Evolutionary conservation across 345 rosid genomes (phyloP), one percentile per base, ranked within the genome.

Genomic region (Barbarea vulgaris): DNA sequence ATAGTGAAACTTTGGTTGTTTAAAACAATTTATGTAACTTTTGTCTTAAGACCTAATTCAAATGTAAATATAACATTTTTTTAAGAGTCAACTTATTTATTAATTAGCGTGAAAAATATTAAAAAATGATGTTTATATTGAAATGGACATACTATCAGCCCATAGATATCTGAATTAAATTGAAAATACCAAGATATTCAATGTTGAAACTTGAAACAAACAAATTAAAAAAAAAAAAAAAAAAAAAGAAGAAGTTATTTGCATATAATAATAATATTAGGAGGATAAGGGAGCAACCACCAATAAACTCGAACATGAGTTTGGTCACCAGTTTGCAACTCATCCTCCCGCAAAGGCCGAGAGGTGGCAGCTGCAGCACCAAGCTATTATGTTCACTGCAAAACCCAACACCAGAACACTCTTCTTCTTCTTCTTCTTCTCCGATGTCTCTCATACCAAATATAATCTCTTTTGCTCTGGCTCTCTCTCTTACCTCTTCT

Each of bases 401-500:
- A 55, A 71, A 52, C 67, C 41, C 80, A 44, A 36, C 33, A 7
- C 48, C 13, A 11, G 33, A 54, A 3, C 30, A 13, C 50, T 28
- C 30, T 28, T 28, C 7, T 5, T 33, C 65, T 4, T 44, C 67
- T n/a, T 33, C 67, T 10, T 81, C 67, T 70, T 79, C 51, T 60
- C 76, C 56, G 69, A 82, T 69, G 33, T 21, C 67, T 27, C 30
- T 77, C 6, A 33, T 71, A 55, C 53, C 72, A 70, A 64, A 77
- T 4, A n/a, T 91, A 27, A 74, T 87, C 31, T 86, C 98, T 24
- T 48, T 89, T 14, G 89, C 95, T 27, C 85, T 90, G 62, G 72
- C 91, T 56, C 42, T 87, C 3, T 78, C 92, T 69, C 55, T 88
- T 0, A 83, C 34, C 67, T 69, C 42, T 67, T 72, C 85, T 44